Conservation (phyloP, 1,139 yeast species). For the Insectozyma bohioensis region DNA sequence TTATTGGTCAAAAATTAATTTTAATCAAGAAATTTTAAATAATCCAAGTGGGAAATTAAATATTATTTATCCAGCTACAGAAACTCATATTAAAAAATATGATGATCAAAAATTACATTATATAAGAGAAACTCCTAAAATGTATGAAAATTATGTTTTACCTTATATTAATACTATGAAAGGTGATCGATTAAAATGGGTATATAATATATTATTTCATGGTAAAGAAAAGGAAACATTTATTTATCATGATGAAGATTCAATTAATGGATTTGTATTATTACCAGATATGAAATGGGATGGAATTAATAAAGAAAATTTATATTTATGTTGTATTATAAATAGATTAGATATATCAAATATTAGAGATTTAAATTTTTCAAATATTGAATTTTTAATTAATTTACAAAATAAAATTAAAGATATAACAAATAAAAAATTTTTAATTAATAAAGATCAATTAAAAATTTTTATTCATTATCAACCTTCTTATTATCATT, state of each 20-base stretch:
- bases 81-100: constrained; percentile 77
- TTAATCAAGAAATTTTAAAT: constrained; percentile 46
- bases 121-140: constrained; percentile 77
- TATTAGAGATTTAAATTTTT: constrained; percentile 66
- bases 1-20: constrained; percentile 67
- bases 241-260: constrained; percentile 59
- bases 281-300: constrained; percentile 96
- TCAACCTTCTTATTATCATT: constrained; percentile 95
- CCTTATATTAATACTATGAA: constrained; percentile 80
- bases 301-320: constrained; percentile 60
- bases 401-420: constrained; percentile 45
- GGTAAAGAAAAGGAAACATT: constrained; percentile 87
- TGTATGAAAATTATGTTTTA: constrained; percentile 57
- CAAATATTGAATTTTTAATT: constrained; percentile 49
- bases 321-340: constrained; percentile 80
- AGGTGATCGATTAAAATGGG: constrained; percentile 87
- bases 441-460: constrained; percentile 41
- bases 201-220: constrained; percentile 73
- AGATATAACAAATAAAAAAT: constrained; percentile 46
- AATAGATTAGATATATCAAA: constrained; percentile 70
- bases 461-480: constrained; percentile 80
- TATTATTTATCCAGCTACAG: constrained; percentile 87
- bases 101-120: constrained; percentile 56
- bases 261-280: constrained; percentile 55
- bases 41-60: constrained; percentile 71